Conservation (phyloP, 1,284 basidiomycete species). For the Phaffia rhodozyma region DNA sequence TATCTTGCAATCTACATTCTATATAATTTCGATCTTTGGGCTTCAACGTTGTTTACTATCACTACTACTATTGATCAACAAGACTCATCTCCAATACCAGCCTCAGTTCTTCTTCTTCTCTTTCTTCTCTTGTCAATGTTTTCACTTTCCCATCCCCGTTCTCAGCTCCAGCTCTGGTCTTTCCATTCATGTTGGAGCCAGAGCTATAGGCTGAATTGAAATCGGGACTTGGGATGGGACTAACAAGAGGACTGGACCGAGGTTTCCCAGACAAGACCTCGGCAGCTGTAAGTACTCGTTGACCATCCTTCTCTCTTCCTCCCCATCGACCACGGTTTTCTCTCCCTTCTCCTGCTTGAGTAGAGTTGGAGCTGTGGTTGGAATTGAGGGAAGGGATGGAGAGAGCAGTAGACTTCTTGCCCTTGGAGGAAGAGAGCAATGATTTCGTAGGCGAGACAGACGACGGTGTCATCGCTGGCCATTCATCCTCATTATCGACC, state of each 20-base stretch:
- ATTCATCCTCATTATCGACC: conserved; percentile 2
- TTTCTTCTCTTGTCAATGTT: conserved; percentile 3
- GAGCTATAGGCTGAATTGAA: background rate
- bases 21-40: no score
- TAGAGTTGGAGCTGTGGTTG: background rate
- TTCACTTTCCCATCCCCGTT: no score
- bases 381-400: background rate
- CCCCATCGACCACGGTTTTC: background rate
- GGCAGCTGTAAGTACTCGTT: no score
- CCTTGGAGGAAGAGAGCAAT: background rate
- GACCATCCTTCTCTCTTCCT: no score
- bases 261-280: background rate
- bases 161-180: no score
- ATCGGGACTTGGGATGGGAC: background rate
- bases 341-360: background rate
- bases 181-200: background rate
- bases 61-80: background rate
- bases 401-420: background rate
- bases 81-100: conserved; percentile 15
- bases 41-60: no score
- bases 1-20: no score
- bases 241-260: background rate
- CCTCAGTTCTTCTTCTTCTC: conserved; percentile 15
- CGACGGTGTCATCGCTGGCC: conserved; percentile 11
- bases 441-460: background rate